Conservation (phyloP, 2,329 filamentous ascomycete genomes). For the Claviceps pazoutovae region DNA sequence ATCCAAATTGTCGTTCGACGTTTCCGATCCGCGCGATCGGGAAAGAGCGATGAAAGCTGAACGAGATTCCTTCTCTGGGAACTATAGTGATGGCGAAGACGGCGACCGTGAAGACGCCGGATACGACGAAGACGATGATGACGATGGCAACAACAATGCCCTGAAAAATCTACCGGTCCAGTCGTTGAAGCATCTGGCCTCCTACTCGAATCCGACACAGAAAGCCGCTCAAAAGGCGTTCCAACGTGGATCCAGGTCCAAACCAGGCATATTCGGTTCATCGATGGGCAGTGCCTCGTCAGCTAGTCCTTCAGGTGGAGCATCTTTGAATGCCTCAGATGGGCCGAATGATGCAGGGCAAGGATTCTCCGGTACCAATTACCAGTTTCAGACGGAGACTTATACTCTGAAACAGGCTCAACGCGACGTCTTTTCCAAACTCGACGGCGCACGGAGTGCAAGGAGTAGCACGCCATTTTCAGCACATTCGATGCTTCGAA, state of each 20-base stretch:
- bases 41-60: conserved; percentile 8
- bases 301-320: background rate
- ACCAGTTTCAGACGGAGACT: background rate
- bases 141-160: conserved; percentile 16
- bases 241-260: conserved; percentile 17
- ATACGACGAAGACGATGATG: conserved; percentile 15
- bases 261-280: conserved; percentile 4
- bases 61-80: conserved; percentile 7
- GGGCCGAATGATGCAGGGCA: background rate
- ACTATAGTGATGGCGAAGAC: conserved; percentile 12
- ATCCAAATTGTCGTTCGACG: conserved; percentile 9
- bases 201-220: conserved; percentile 41
- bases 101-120: conserved; percentile 12
- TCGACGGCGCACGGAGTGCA: conserved; percentile 1
- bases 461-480: conserved; percentile 1
- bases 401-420: background rate
- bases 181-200: conserved; percentile 38
- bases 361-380: background rate
- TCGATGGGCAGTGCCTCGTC: conserved; percentile 1
- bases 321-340: background rate
- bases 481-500: background rate
- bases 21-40: conserved; percentile 3
- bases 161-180: conserved; percentile 30
- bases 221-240: conserved; percentile 35
- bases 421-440: conserved; percentile 1